phyloP scores from a whole-genome alignment of 2,329 filamentous ascomycete species.

The Neonectria ditissima region DNA sequence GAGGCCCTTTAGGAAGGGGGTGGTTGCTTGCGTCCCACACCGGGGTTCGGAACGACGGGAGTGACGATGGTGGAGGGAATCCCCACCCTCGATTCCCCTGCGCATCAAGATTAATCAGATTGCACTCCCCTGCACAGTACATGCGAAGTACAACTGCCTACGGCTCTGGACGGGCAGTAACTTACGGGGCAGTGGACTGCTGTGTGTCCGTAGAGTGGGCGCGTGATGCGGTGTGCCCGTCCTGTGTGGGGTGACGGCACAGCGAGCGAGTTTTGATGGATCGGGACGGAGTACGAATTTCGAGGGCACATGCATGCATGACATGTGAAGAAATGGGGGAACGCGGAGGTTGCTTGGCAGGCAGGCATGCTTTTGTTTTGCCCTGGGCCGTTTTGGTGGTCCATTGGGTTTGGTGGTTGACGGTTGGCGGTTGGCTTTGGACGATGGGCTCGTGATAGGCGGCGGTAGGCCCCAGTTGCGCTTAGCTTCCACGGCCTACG shows the following conservation, averaged over 20 bases:
- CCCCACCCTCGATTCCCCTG: constrained; percentile 5
- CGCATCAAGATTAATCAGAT: constrained; percentile 19
- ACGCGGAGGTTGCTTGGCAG: constrained; percentile 2
- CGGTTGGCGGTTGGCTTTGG: background rate
- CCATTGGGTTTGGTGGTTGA: background rate
- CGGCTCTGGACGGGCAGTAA: background rate
- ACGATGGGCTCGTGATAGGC: constrained; percentile 13
- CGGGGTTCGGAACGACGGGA: constrained; percentile 17
- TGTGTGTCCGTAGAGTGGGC: background rate
- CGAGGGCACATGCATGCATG: constrained; percentile 3
- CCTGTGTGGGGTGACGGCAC: background rate
- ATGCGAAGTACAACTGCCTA: background rate
- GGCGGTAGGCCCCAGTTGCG: constrained; percentile 38
- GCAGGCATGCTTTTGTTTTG: constrained; percentile 4
- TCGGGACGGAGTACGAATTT: background rate
- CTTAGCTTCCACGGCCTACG: constrained; percentile 25
- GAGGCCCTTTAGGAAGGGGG: background rate
- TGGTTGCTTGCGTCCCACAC: background rate
- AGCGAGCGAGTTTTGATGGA: constrained; percentile 1
- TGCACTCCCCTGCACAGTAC: background rate
- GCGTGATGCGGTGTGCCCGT: constrained; percentile 10
- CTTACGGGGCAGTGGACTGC: too few species aligned
- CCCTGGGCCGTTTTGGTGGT: background rate
- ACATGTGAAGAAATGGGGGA: constrained; percentile 4
- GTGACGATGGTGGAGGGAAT: constrained; percentile 16